A percentile compares a stretch with the other conserved stretches of the same genome.
Evolutionary conservation across 2,329 filamentous ascomycete species (phyloP).

Genomic region (Metarhizium guizhouense): DNA sequence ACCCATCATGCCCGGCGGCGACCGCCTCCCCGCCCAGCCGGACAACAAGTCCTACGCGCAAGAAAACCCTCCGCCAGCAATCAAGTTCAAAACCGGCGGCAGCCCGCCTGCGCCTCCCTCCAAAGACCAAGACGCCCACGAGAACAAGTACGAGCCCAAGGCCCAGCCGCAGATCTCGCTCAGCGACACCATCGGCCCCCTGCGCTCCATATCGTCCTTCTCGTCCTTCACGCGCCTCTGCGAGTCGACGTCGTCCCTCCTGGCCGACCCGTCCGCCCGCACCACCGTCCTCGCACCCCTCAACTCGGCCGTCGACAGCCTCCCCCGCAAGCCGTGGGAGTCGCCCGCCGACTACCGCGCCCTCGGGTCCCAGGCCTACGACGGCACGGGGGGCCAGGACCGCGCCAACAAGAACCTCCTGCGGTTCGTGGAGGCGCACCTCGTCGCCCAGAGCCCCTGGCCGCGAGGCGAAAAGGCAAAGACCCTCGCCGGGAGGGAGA

Average conservation of each 20-base stretch:
- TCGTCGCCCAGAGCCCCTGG: constrained; percentile 72
- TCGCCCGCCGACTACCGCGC: constrained; percentile 61
- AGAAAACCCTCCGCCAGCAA: neutral
- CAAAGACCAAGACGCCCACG: constrained; percentile 10
- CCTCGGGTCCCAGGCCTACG: constrained; percentile 64
- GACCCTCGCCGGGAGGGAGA: constrained; percentile 51
- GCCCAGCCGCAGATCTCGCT: constrained; percentile 51
- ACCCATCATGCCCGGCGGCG: neutral
- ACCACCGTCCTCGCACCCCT: constrained; percentile 82
- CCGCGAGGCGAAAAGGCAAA: constrained; percentile 53
- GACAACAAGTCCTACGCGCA: neutral
- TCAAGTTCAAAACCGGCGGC: constrained; percentile 4
- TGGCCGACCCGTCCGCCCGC: constrained; percentile 58
- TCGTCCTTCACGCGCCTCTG: constrained; percentile 72
- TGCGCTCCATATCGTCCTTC: constrained; percentile 76
- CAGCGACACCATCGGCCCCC: constrained; percentile 74
- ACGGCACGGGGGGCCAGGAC: constrained; percentile 64
- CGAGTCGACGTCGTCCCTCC: constrained; percentile 54
- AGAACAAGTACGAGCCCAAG: neutral
- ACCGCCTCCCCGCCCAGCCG: neutral
- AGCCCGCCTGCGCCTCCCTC: neutral
- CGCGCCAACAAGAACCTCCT: constrained; percentile 68
- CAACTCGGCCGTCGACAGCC: constrained; percentile 68
- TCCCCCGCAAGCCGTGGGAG: constrained; percentile 85
- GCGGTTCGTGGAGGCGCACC: constrained; percentile 78